Conservation (phyloP, 768 basidiomycete genomes). For the Xerocomellus dryophilus region DNA sequence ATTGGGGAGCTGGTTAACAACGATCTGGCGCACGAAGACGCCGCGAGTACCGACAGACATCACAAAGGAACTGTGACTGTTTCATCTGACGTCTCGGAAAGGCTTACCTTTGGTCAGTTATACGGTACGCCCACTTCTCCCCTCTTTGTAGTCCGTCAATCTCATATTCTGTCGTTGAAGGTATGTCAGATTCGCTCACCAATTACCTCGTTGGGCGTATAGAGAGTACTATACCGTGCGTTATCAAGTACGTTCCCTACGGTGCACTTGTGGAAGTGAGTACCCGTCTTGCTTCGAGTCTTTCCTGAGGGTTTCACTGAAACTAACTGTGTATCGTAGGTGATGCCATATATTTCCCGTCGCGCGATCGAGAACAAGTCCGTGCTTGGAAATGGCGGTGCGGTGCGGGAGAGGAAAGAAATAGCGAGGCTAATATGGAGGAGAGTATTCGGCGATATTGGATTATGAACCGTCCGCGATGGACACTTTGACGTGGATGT, state of each 20-base stretch:
- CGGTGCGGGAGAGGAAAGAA: slow-evolving; percentile 38
- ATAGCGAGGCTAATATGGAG: slow-evolving; percentile 29
- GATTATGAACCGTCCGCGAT: slow-evolving; percentile 15
- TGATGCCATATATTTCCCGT: slow-evolving; percentile 87
- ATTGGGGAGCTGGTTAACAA: slow-evolving; percentile 54
- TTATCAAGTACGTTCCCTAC: slow-evolving; percentile 83
- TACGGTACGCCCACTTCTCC: slow-evolving; percentile 53
- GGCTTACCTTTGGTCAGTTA: slow-evolving; percentile 75
- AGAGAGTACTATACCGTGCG: slow-evolving; percentile 55
- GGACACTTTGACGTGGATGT: not conserved
- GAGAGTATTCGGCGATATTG: slow-evolving; percentile 31
- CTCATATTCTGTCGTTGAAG: slow-evolving; percentile 35
- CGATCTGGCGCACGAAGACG: slow-evolving; percentile 42
- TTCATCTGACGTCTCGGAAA: slow-evolving; percentile 53
- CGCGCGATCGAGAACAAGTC: slow-evolving; percentile 94
- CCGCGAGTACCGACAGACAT: slow-evolving; percentile 9
- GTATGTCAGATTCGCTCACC: slow-evolving; percentile 84
- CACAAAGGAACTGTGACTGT: slow-evolving; percentile 40
- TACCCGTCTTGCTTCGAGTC: not conserved
- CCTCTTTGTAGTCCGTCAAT: not conserved
- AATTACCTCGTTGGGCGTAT: slow-evolving; percentile 61
- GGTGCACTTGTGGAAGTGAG: slow-evolving; percentile 63
- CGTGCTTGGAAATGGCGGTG: slow-evolving; percentile 70
- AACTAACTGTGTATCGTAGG: slow-evolving; percentile 36
- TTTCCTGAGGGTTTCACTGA: no score